These are phyloP conservation scores for Mycena rebaudengoi DNA, from an alignment of 768 basidiomycete species.

Conservation along the genomic window DNA sequence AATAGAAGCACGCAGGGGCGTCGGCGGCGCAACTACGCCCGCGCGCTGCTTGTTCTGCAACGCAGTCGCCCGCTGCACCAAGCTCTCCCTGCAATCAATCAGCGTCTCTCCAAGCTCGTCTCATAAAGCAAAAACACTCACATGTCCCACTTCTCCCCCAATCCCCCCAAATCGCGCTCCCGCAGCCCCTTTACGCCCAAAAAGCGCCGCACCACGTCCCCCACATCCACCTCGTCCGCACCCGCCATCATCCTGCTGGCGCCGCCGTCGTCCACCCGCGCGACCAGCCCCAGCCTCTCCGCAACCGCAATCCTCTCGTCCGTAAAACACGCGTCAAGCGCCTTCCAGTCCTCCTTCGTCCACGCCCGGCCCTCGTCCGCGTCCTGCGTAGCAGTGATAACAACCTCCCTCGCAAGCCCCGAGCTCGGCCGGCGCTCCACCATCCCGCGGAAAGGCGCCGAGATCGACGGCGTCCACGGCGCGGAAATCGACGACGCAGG, in stretches of 20 bases:
- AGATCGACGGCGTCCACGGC: neutral
- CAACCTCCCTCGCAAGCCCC: neutral
- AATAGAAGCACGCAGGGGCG: constrained; percentile 30
- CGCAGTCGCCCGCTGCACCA: constrained; percentile 61
- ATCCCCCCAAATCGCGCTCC: constrained; percentile 41
- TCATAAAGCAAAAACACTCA: constrained; percentile 39
- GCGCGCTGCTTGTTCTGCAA: constrained; percentile 67
- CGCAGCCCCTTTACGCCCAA: constrained; percentile 59
- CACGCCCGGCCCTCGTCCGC: constrained; percentile 49
- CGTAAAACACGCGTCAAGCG: constrained; percentile 80
- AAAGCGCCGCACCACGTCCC: constrained; percentile 71
- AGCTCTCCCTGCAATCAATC: constrained; percentile 50
- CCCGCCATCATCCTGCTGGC: constrained; percentile 61
- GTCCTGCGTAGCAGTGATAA: neutral
- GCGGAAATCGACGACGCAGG: neutral
- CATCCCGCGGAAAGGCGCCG: neutral
- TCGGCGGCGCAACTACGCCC: constrained; percentile 64
- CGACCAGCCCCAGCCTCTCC: constrained; percentile 29
- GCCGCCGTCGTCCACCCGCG: too few relatives aligned
- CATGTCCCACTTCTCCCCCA: constrained; percentile 67
- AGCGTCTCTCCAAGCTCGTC: neutral
- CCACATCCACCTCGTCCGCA: constrained; percentile 60
- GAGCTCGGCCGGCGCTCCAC: too few relatives aligned
- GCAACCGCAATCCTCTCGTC: constrained; percentile 69
- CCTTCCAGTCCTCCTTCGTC: constrained; percentile 84